Conservation (phyloP, 768 basidiomycete genomes). For the Lactarius deliciosus region DNA sequence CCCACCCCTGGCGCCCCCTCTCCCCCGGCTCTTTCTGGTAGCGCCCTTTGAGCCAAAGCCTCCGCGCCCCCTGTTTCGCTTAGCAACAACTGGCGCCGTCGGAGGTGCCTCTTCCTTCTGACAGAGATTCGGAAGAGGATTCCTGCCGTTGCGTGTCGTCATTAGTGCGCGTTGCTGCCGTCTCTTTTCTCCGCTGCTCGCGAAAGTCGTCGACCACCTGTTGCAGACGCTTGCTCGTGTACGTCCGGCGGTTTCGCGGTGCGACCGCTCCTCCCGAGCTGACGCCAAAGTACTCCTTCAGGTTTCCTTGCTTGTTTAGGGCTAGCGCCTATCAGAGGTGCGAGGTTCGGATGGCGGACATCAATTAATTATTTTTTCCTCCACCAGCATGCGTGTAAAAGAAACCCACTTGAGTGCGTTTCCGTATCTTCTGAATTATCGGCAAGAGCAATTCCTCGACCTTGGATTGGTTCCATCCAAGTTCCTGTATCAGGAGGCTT, state of each 20-base stretch:
- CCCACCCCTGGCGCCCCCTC: constrained; percentile 22
- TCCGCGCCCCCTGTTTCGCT: constrained; percentile 14
- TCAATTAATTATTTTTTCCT: background rate
- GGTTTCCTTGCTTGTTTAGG: constrained; percentile 72
- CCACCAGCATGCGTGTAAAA: background rate
- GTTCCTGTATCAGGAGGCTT: constrained; percentile 73
- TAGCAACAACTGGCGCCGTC: background rate
- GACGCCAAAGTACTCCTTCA: constrained; percentile 74
- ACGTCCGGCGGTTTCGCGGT: constrained; percentile 78
- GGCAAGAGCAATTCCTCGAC: constrained; percentile 90
- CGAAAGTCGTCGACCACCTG: constrained; percentile 82
- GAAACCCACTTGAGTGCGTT: constrained; percentile 68
- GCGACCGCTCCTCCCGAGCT: constrained; percentile 66
- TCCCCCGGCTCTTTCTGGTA: constrained; percentile 14
- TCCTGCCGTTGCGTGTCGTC: background rate
- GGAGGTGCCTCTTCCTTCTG: background rate
- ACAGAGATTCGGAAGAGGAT: constrained; percentile 4
- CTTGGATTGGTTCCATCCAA: constrained; percentile 79
- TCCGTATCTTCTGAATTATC: constrained; percentile 86
- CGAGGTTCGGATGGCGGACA: background rate
- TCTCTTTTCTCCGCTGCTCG: constrained; percentile 42
- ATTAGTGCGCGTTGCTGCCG: constrained; percentile 1
- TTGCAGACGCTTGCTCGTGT: constrained; percentile 83
- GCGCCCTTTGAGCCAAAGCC: background rate
- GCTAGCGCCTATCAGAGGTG: constrained; percentile 48